These are phyloP conservation scores for Penicillium paxilli DNA, from an alignment of 495 filamentous ascomycete species.

Conservation along the genomic window DNA sequence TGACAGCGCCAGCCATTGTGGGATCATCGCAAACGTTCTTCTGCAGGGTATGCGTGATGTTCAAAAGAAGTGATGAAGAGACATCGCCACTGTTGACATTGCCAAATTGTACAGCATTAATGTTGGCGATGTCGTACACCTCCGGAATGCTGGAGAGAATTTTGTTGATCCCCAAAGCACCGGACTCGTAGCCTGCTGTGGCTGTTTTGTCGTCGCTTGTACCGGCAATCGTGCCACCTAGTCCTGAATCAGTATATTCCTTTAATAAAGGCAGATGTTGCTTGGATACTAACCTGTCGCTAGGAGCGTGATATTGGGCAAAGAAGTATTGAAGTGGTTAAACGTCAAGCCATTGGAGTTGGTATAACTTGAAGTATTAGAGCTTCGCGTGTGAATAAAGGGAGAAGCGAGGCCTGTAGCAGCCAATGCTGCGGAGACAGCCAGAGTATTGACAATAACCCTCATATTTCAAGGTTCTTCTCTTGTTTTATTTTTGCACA, in stretches of 20 bases:
- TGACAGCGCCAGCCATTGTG: conserved; percentile 43
- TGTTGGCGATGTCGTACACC: conserved; percentile 46
- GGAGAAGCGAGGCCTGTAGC: conserved; percentile 28
- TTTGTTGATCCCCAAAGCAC: conserved; percentile 39
- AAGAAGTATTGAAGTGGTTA: conserved; percentile 41
- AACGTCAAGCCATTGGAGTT: conserved; percentile 36
- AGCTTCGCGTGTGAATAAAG: conserved; percentile 20
- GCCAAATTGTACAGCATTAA: conserved; percentile 45
- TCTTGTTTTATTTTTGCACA: background rate
- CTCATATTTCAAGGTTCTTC: conserved; percentile 12
- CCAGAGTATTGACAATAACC: conserved; percentile 18
- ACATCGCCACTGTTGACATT: conserved; percentile 40
- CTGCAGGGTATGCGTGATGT: conserved; percentile 42
- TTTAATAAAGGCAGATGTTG: no score
- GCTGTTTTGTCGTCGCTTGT: conserved; percentile 40
- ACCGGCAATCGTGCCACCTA: conserved; percentile 50
- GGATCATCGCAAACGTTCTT: conserved; percentile 40
- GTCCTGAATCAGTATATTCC: no score
- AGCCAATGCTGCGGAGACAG: conserved; percentile 23
- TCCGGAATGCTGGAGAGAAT: conserved; percentile 44
- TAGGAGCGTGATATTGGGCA: conserved; percentile 53
- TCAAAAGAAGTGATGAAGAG: conserved; percentile 42
- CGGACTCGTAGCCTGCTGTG: conserved; percentile 48
- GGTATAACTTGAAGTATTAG: conserved; percentile 27
- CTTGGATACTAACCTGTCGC: conserved; percentile 38